Percentiles rank a stretch among this genome's conserved stretches.
Conservation (phyloP, 257 asterid species). For the Nicotiana noctiflora region DNA sequence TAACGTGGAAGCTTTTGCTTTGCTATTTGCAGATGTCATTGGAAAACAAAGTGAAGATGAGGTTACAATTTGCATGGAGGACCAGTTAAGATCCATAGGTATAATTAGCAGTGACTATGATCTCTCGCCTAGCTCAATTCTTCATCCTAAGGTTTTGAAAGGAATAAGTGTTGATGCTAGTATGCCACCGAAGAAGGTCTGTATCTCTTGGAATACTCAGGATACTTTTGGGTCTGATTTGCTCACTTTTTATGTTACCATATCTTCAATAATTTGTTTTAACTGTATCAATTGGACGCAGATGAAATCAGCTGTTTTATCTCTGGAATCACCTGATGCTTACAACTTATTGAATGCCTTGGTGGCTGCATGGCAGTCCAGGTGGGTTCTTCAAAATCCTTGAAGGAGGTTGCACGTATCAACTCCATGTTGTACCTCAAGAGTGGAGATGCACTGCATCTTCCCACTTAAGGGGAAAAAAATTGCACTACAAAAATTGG, state of each 20-base stretch:
- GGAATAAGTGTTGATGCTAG: constrained; percentile 52
- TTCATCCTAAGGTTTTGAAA: constrained; percentile 38
- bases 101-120: constrained; percentile 38
- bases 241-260: not conserved
- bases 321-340: constrained; percentile 61
- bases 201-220: not conserved
- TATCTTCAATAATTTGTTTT: not conserved
- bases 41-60: constrained; percentile 36
- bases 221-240: not conserved
- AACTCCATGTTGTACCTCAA: not conserved
- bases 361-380: constrained; percentile 64
- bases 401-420: not conserved
- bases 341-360: constrained; percentile 47
- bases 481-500: not conserved
- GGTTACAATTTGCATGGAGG: constrained; percentile 72
- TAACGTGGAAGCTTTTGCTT: not conserved
- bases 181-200: constrained; percentile 60
- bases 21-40: constrained; percentile 18
- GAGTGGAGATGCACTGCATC: not conserved
- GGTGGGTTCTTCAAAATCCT: constrained; percentile 37
- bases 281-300: constrained; percentile 11
- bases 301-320: constrained; percentile 53
- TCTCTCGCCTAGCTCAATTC: constrained; percentile 21
- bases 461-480: not conserved
- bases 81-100: constrained; percentile 62